phyloP scores from a whole-genome alignment of 179 eudicot genomes.

The Corrigiola litoralis region DNA sequence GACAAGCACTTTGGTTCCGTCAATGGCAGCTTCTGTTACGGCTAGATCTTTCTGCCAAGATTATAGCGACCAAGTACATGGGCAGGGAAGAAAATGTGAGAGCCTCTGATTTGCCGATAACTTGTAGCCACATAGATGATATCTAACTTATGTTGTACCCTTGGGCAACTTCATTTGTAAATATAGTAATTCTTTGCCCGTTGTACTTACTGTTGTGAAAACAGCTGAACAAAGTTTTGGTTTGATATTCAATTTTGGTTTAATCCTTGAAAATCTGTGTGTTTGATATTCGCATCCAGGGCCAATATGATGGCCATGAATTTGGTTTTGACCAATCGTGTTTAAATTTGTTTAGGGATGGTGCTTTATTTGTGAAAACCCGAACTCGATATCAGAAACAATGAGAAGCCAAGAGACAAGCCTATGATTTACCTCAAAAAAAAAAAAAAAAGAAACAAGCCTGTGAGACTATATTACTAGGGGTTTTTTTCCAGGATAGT shows the following conservation, averaged over 20 bases:
- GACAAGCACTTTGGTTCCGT: background rate
- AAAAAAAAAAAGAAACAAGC: too few relatives aligned
- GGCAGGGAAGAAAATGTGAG: background rate
- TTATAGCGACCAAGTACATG: background rate
- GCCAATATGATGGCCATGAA: background rate
- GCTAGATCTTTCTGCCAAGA: background rate
- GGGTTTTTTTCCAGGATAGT: too few relatives aligned
- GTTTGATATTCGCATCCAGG: background rate
- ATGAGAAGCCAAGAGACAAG: too few relatives aligned
- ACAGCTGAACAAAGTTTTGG: background rate
- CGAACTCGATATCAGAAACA: too few relatives aligned
- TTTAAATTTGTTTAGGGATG: too few relatives aligned
- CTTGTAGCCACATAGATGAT: background rate
- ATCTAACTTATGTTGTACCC: background rate
- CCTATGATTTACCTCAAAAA: too few relatives aligned
- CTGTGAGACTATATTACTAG: too few relatives aligned
- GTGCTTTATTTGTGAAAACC: too few relatives aligned
- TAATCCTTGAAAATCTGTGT: background rate
- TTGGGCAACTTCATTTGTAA: constrained; percentile 13
- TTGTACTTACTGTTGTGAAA: background rate
- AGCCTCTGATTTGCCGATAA: background rate
- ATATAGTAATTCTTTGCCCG: constrained; percentile 5
- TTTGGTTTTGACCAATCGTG: too few relatives aligned
- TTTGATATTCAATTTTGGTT: background rate
- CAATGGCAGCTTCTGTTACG: background rate